A percentile compares a stretch with the other conserved stretches of the same genome.
Evolutionary conservation across 441 rosid species (phyloP).

Genomic region (Pelargonium myrrhifolium): DNA sequence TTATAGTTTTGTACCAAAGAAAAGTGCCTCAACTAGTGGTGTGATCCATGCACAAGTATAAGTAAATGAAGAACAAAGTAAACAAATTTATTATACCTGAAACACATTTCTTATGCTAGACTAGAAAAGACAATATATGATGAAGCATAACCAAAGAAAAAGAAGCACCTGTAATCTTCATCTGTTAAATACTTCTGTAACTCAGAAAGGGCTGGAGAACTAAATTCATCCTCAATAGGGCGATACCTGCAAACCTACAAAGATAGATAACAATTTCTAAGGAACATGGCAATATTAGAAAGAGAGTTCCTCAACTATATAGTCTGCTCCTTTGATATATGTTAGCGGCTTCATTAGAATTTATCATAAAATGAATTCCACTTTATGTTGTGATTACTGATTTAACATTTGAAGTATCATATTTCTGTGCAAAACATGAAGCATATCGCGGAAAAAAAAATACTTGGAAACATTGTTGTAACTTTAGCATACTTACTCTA

Average conservation of each 20-base stretch:
- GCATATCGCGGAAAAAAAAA: not conserved
- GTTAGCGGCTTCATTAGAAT: not conserved
- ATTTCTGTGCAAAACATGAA: not conserved
- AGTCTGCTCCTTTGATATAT: not conserved
- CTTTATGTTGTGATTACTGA: not conserved
- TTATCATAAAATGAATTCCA: not conserved
- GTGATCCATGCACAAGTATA: not conserved
- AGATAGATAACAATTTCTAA: slow-evolving; percentile 16
- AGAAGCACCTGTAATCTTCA: slow-evolving; percentile 68
- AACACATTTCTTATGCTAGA: not conserved
- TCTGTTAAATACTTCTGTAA: slow-evolving; percentile 66
- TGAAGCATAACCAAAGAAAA: slow-evolving; percentile 7
- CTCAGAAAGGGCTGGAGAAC: slow-evolving; percentile 53
- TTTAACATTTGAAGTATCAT: not conserved
- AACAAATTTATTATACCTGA: not conserved
- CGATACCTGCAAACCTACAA: slow-evolving; percentile 78
- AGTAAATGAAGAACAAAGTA: not conserved
- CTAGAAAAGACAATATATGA: not conserved
- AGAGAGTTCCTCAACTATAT: not conserved
- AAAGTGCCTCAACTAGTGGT: not conserved
- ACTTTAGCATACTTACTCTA: slow-evolving; percentile 38
- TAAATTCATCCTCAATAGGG: slow-evolving; percentile 67
- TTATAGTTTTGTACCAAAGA: not conserved
- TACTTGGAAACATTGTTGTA: not conserved
- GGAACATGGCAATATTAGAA: not conserved